Evolutionary conservation across 2,329 filamentous ascomycete species (phyloP), one percentile per base, ranked within the genome.

Genomic region (Anisogramma anomala): DNA sequence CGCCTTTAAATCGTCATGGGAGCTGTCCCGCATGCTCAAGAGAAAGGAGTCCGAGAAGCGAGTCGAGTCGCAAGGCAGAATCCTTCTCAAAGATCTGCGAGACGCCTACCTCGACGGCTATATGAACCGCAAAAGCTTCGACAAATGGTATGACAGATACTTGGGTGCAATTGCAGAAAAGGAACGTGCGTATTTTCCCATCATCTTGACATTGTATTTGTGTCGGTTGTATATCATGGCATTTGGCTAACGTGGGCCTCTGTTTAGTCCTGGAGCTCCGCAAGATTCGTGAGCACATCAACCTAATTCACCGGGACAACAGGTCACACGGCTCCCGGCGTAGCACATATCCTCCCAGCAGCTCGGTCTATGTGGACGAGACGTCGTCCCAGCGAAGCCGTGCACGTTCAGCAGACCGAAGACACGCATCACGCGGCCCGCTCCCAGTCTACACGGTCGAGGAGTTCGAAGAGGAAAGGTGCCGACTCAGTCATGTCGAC

Each of bases 1-100:
- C 2, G 51, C 53, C 13, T 48, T 56, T 46, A 56, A 56, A 42
- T 55, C 54, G 8, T 48, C 49, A 38, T 55, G 51, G 52, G 54
- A 56, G 47, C 51, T 55, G 17, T 49, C 50, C 9, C 50, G 52
- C 10, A 55, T 56, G 54, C 37, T 55, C 28, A 53, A 52, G 46
- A 46, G 47, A 33, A 55, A 56, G 47, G 44, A 50, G 17, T 33
- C 33, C 11, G 52, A 54, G 36, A 47, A 45, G 39, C 45, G 33
- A 8, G 22, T 47, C 20, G 36, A 44, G 8, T 46, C 38, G 25
- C 36, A 45, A 11, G 46, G 48, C 31, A 39, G 30, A n/a, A 17
- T 25, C 7, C 22, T 48, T n/a, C 37, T 48, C 30, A 40, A 42
- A 4, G 38, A 43, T 10, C 46, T 49, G 10, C 39, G 42, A 20